These are phyloP conservation scores for Ceratobasidium sp. DNA, from an alignment of 1,284 basidiomycete species.

Conservation along the genomic window DNA sequence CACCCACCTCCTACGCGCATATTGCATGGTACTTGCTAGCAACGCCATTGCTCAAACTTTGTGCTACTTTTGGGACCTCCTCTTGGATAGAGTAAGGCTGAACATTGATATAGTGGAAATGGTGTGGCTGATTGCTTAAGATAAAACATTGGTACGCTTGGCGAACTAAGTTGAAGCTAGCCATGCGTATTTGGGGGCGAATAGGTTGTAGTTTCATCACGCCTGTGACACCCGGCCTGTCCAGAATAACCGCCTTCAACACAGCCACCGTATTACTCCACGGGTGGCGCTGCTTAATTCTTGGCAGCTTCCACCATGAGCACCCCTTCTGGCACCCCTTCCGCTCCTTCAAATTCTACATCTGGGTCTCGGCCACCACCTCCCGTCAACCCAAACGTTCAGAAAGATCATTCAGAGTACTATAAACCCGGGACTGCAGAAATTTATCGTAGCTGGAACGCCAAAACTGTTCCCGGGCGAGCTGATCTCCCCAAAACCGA, in stretches of 20 bases:
- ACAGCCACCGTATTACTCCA: not conserved
- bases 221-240: no score
- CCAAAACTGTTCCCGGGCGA: slow-evolving; percentile 10
- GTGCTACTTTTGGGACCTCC: no score
- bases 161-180: no score
- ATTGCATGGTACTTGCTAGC: no score
- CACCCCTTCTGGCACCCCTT: not conserved
- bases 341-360: not conserved
- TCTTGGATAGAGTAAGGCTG: no score
- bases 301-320: slow-evolving; percentile 14
- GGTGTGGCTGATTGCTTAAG: no score
- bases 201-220: no score
- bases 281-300: not conserved
- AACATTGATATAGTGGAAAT: no score
- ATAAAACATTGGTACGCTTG: no score
- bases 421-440: slow-evolving; percentile 23
- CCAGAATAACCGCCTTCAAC: not conserved
- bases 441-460: slow-evolving; percentile 40
- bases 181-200: no score
- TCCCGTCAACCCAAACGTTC: slow-evolving; percentile 13
- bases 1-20: no score
- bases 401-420: slow-evolving; percentile 24
- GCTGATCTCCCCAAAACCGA: slow-evolving; percentile 21
- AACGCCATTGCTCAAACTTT: no score
- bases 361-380: not conserved